Base-by-base conservation (phyloP, 1,284 basidiomycete genomes). In the Pisolithus thermaeus region DNA sequence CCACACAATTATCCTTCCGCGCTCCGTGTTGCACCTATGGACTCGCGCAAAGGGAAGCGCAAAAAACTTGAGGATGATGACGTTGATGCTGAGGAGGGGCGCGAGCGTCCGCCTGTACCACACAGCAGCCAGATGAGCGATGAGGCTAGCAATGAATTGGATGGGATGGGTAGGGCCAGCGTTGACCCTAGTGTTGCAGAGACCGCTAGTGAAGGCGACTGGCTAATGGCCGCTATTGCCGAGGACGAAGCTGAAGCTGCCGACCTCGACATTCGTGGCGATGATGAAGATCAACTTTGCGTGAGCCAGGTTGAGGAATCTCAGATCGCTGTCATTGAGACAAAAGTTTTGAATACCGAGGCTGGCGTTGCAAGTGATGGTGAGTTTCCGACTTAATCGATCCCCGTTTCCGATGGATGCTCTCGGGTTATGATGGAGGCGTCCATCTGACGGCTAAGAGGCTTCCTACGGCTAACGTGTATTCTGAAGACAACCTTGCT, bases 51-150 rank as follows among this genome's bases (percentile, higher is more conserved):
- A 64, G 88, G 87, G 55, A 90, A 89, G 68, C 78, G 86, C 62
- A 89, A 88, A 72, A 88, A 89, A 73, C 70, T 87, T 67, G 86
- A 88, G 66, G 87, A 90, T 70, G 87, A 88, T 68, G 87, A 89
- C 68, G 83, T 76, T 56, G 85, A 90, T 71, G 63, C 79, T 61
- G 84, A 85, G 70, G 80, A 87, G 63, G 80, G 81, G 58, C 74
- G 83, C 62, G 75, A 80, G 53, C 83, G 82, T 46, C 84, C 82
- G 38, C 81, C 82, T 46, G 83, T 83, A 52, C 64, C 68, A 52
- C 65, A 58, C 44, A 59, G 65, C 52, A 63, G 66, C 50, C 66
- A 69, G 60, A 62, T 68, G 64, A 72, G 58, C 61, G 75, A 76
- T 54, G 58, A 61, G 46, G 63, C 61, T 39, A 73, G 67, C 55